Conservation (phyloP, 2,329 filamentous ascomycete genomes). For the Aspergillus clavatus region DNA sequence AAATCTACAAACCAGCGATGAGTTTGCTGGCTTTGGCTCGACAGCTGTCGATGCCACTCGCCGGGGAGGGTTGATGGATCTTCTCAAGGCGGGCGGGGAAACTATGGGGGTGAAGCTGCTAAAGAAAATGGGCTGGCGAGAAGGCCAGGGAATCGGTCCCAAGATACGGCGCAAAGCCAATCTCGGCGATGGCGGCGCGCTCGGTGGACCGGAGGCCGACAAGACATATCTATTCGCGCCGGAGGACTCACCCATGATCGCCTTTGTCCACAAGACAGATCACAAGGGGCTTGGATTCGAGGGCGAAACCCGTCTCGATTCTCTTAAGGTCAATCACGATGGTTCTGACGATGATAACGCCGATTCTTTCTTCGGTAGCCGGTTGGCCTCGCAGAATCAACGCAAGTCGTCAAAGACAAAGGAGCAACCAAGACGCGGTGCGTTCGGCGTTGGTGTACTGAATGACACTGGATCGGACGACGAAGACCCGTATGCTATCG, state of each 20-base stretch:
- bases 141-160: constrained; percentile 87
- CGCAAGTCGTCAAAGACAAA: constrained; percentile 50
- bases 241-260: constrained; percentile 65
- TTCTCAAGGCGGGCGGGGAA: constrained; percentile 69
- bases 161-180: constrained; percentile 72
- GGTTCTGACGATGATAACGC: constrained; percentile 25
- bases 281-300: constrained; percentile 45
- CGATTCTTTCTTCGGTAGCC: constrained; percentile 36
- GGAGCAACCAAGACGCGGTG: constrained; percentile 50
- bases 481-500: constrained; percentile 89
- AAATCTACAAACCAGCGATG: constrained; percentile 65
- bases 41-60: constrained; percentile 53
- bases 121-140: constrained; percentile 91
- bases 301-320: constrained; percentile 34
- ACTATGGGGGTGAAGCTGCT: constrained; percentile 83
- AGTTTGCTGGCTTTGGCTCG: constrained; percentile 71
- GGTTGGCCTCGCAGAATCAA: constrained; percentile 28
- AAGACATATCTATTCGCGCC: constrained; percentile 76
- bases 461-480: constrained; percentile 95
- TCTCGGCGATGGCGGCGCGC: constrained; percentile 51
- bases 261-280: constrained; percentile 43
- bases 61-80: constrained; percentile 59
- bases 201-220: constrained; percentile 36
- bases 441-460: constrained; percentile 80
- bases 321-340: constrained; percentile 10